Evolutionary conservation across 2,329 filamentous ascomycete species (phyloP), one percentile per base, ranked within the genome.

Genomic region (Epichloe amarillans): DNA sequence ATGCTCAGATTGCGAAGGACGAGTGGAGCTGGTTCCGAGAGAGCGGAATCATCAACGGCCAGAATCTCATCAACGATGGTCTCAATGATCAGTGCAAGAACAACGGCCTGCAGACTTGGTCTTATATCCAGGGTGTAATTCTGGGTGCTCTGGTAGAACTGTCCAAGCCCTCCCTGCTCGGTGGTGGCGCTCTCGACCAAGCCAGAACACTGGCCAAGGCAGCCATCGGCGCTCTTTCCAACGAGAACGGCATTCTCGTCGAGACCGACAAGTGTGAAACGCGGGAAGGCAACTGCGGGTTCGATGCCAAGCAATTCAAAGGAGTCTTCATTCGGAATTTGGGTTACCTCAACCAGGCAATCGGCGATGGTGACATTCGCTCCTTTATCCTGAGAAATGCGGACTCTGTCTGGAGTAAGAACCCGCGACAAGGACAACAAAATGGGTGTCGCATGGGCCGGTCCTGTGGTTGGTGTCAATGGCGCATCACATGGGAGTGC

Each of bases 311-410:
- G 35, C 80, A 85, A 58, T 88, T 88, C 73, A 88, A 88, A 64
- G 84, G 84, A 4, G 71, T 86, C 38, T 86, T 87, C 55, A 72
- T 78, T 15, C 74, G 82, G 17, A 85, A 85, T 59, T 66, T 88
- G 26, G 71, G 72, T 39, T 73, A 76, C 49, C 64, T 88, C 37
- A 69, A 83, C 17, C 60, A 66, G 1, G 73, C 64, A 2, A 72
- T 72, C 2, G 75, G 76, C 0, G 67, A 75, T 39, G 62, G 69
- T 2, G 61, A 62, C 7, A 83, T 80, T 58, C 67, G 64, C 8
- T 60, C 66, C 2, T 80, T 82, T 50, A 75, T 88, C 50, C 62
- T 72, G 48, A 67, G 63, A 30, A 87, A 85, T 52, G 83, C 83
- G 6, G 68, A 83, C 54, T 76, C 74, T 41, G 79, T 88, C 52